These are phyloP conservation scores for Fomitopsis palustris DNA, from an alignment of 1,284 basidiomycete genomes.

Conservation along the genomic window DNA sequence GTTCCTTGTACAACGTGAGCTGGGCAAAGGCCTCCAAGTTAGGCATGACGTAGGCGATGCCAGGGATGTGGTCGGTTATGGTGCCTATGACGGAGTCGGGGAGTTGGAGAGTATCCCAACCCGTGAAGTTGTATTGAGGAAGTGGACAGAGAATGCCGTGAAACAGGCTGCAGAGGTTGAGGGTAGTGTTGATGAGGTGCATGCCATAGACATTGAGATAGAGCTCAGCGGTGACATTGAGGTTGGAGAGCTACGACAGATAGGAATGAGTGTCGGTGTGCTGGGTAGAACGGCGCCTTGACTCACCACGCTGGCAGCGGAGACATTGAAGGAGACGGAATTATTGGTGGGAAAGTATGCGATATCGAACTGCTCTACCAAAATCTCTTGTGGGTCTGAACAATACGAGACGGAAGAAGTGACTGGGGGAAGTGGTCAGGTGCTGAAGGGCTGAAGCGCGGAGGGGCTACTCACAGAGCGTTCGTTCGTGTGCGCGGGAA, in stretches of 20 bases:
- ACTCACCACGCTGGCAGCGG: conserved; percentile 70
- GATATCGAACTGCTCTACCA: conserved; percentile 80
- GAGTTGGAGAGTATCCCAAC: conserved; percentile 73
- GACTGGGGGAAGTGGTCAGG: conserved; percentile 37
- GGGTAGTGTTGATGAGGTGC: conserved; percentile 70
- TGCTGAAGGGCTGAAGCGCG: conserved; percentile 8
- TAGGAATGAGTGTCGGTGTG: conserved; percentile 21
- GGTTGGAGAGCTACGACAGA: conserved; percentile 54
- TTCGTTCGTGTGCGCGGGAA: conserved; percentile 46
- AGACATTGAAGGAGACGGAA: conserved; percentile 72
- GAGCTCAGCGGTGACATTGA: conserved; percentile 78
- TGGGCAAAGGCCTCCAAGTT: conserved; percentile 91
- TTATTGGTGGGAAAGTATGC: conserved; percentile 69
- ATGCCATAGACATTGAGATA: conserved; percentile 82
- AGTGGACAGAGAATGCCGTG: conserved; percentile 83
- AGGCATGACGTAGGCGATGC: conserved; percentile 84
- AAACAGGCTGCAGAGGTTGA: conserved; percentile 77
- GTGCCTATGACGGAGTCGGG: conserved; percentile 48
- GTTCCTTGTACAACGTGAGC: conserved; percentile 68
- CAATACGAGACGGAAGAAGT: conserved; percentile 90
- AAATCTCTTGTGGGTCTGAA: conserved; percentile 72
- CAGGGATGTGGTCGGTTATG: conserved; percentile 59
- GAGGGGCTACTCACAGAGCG: conserved; percentile 49
- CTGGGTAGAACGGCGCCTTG: conserved; percentile 24
- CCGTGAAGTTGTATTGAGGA: conserved; percentile 83